Evolutionary conservation across 345 rosid species (phyloP), one percentile per base, ranked within the genome.

Genomic region (Orychophragmus violaceus): DNA sequence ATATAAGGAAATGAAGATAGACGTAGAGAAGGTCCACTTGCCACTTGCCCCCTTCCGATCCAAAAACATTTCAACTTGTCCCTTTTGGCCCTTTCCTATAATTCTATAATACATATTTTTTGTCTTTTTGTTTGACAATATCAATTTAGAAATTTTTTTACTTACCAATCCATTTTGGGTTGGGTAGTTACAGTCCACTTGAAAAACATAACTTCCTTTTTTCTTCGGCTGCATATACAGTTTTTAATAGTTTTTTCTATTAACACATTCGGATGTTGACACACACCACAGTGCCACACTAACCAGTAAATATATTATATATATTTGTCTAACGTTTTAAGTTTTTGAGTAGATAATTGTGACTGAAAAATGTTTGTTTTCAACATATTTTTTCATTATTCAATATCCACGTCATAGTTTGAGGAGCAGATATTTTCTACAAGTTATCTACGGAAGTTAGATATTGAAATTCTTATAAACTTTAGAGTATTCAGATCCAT

Each of bases 181-280:
- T 5, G 1, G 73, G 73, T 59, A 59, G 59, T 58, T 58, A 58
- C 48, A 58, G 12, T 36, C 63, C 62, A 52, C 57, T 52, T 4
- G 48, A 14, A 58, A 57, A n/a, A 14, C 48, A 37, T 17, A 57
- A 13, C 19, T 57, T 57, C 45, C 46, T 56, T 33, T 56, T 30
- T 29, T 35, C n/a, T 41, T 16, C 2, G 48, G 14, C 48, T 9
- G 48, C 48, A 41, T 41, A 21, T 41, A 37, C 18, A 41, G 7
- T 41, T 6, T 13, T 39, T 41, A 14, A 14, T 41, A 41, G 16
- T 36, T 36, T 37, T 5, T 36, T 36, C 2, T 39, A 21, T 42
- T 42, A 22, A 17, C 50, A 18, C 24, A 45, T 19, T 18, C 5
- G 9, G 24, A 45, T 45, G 24, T 45, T 3, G 50, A 45, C 24